These are phyloP conservation scores for Gossypium gossypioides DNA, from an alignment of 441 rosid genomes.

Conservation along the genomic window DNA sequence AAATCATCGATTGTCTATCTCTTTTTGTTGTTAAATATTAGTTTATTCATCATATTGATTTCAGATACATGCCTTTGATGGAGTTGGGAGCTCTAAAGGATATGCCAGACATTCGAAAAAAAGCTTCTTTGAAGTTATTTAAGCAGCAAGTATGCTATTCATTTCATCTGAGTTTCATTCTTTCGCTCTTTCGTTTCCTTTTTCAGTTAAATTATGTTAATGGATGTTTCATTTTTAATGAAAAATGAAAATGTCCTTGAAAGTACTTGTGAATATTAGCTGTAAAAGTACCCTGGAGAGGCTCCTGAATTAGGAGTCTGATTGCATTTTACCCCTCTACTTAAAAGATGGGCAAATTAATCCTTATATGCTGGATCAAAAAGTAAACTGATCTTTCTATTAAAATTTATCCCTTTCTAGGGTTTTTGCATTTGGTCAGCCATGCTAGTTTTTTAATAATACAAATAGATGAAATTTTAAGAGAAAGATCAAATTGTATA, in stretches of 20 bases:
- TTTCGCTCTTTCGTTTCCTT: constrained; percentile 4
- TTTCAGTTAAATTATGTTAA: constrained; percentile 22
- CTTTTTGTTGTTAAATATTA: not conserved
- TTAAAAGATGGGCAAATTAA: no score
- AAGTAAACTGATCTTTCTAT: no score
- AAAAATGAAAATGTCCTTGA: no score
- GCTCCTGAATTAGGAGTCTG: no score
- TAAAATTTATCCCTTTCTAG: no score
- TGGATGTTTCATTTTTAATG: not conserved
- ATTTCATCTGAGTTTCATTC: constrained; percentile 1
- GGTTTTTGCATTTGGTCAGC: no score
- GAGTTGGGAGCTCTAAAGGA: constrained; percentile 63
- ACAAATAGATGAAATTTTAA: no score
- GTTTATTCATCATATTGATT: not conserved
- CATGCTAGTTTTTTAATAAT: no score
- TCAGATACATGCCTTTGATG: constrained; percentile 64
- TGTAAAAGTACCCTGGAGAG: no score
- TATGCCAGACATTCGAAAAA: constrained; percentile 51
- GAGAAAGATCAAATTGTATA: not conserved
- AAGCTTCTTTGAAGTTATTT: constrained; percentile 53
- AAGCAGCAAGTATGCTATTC: constrained; percentile 48
- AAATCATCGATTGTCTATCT: not conserved
- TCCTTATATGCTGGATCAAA: no score
- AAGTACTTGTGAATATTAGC: no score
- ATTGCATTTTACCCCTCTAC: no score